Percentiles rank a stretch among this genome's conserved stretches.
Evolutionary conservation across 202 grass and related monocot genomes (phyloP).

Genomic region (Digitaria exilis): DNA sequence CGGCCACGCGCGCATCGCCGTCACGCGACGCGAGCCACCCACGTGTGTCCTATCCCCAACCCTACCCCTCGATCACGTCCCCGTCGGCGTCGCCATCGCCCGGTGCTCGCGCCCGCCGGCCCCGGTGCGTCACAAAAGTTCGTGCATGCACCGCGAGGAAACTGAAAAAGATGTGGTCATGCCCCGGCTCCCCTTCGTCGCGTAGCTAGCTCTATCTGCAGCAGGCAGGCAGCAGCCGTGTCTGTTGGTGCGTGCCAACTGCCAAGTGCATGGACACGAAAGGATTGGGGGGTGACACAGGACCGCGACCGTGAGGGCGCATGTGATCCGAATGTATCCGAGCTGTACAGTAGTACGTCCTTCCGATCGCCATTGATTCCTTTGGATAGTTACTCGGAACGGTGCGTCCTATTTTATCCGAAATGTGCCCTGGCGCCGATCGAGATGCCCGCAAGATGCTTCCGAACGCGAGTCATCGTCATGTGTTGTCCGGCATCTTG

Average conservation of each 20-base stretch:
- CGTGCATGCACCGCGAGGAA: conserved; percentile 10
- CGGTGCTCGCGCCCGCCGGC: background rate
- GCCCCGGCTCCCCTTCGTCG: background rate
- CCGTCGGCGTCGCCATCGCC: too few species aligned
- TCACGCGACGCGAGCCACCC: too few species aligned
- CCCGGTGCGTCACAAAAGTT: background rate
- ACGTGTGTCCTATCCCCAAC: too few species aligned
- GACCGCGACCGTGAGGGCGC: background rate
- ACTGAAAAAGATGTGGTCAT: background rate
- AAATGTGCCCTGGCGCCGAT: background rate
- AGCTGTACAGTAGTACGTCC: background rate
- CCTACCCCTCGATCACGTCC: background rate
- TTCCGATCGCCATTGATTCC: background rate
- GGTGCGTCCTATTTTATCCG: background rate
- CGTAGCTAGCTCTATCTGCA: background rate
- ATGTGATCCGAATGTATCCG: background rate
- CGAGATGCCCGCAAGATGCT: background rate
- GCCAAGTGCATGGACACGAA: background rate
- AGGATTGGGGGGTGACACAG: background rate
- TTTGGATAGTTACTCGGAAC: background rate
- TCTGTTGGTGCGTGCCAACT: background rate
- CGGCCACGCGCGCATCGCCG: background rate
- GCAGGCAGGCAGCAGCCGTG: too few species aligned
- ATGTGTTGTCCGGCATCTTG: background rate
- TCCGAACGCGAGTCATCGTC: background rate